Evolutionary conservation across 2,329 filamentous ascomycete genomes (phyloP).

Genomic region (Juglanconis sp.): DNA sequence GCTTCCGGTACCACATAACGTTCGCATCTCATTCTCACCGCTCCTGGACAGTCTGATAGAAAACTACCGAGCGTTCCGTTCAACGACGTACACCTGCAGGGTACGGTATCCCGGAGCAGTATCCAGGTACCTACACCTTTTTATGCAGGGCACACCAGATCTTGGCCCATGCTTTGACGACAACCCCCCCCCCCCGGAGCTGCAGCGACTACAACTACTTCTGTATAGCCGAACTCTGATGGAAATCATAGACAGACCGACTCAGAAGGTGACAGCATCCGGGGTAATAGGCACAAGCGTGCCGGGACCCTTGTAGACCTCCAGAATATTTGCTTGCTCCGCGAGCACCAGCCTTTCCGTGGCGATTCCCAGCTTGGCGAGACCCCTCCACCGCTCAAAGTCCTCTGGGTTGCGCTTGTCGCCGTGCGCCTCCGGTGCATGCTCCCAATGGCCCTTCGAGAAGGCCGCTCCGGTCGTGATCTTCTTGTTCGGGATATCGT

Average conservation of each 20-base stretch:
- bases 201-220: too few relatives aligned
- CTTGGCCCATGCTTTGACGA: too few relatives aligned
- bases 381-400: conserved; percentile 47
- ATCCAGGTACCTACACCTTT: too few relatives aligned
- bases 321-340: conserved; percentile 50
- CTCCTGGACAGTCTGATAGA: too few relatives aligned
- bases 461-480: conserved; percentile 54
- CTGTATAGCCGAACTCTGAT: background rate
- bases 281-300: conserved; percentile 42
- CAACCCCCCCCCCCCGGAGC: too few relatives aligned
- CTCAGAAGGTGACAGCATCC: conserved; percentile 20
- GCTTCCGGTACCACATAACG: too few relatives aligned
- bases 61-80: too few relatives aligned
- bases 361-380: conserved; percentile 48
- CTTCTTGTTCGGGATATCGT: conserved; percentile 46
- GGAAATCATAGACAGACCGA: background rate
- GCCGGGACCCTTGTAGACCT: conserved; percentile 48
- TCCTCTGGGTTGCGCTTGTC: conserved; percentile 52
- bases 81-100: too few relatives aligned
- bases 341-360: conserved; percentile 48
- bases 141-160: too few relatives aligned
- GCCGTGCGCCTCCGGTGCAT: conserved; percentile 47
- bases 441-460: conserved; percentile 54
- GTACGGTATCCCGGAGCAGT: too few relatives aligned
- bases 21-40: too few relatives aligned